Percentiles rank a stretch among this genome's conserved stretches.
Conservation (phyloP, 2,329 filamentous ascomycete genomes). For the Rhynchosporium secalis region DNA sequence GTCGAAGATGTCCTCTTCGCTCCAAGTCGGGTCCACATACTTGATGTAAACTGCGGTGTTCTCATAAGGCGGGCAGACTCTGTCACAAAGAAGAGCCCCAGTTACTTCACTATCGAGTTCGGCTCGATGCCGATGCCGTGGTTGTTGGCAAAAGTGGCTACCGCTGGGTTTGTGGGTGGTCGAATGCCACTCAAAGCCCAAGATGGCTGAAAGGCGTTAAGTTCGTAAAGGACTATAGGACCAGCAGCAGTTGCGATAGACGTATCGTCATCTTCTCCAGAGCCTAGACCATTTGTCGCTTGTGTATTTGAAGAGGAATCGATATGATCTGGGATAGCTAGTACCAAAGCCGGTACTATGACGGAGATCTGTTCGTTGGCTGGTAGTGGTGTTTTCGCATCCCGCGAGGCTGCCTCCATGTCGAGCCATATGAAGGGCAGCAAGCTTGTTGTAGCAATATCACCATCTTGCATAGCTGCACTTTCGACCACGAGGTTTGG, state of each 20-base stretch:
- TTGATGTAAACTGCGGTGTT: constrained; percentile 3
- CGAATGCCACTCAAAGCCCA: not conserved
- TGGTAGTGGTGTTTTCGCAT: too few species aligned
- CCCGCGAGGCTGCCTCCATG: too few species aligned
- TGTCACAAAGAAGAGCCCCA: not conserved
- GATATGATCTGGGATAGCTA: too few species aligned
- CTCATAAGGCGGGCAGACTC: not conserved
- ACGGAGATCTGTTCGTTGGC: not conserved
- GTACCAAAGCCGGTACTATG: too few species aligned
- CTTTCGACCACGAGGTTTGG: not conserved
- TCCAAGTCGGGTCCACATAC: not conserved
- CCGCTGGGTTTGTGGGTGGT: not conserved
- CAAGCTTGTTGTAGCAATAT: not conserved
- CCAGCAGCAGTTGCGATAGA: not conserved
- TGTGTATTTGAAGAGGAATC: too few species aligned
- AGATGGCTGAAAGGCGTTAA: not conserved
- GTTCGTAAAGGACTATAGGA: not conserved
- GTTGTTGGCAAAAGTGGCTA: not conserved
- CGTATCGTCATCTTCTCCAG: too few species aligned
- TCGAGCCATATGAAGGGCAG: not conserved
- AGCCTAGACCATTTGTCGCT: too few species aligned
- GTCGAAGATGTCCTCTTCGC: not conserved
- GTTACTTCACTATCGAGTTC: constrained; percentile 1
- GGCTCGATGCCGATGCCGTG: not conserved
- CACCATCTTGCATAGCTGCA: not conserved